Evolutionary conservation across 2,329 filamentous ascomycete species (phyloP).

Genomic region (Aspergillus sp.): DNA sequence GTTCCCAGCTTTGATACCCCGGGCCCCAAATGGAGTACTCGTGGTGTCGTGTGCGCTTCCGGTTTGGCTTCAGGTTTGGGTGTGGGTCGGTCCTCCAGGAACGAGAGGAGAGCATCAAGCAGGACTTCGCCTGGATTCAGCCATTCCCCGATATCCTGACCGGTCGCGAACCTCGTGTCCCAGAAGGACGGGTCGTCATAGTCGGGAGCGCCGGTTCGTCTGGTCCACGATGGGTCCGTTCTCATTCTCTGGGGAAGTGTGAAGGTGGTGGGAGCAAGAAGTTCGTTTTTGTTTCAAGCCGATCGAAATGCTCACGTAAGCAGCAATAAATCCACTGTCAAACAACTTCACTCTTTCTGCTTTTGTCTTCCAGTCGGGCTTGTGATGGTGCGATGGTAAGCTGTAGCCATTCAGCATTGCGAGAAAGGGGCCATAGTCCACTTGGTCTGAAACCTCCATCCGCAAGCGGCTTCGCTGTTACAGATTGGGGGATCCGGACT

Average conservation of each 20-base stretch:
- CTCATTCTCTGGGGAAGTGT: slow-evolving; percentile 18
- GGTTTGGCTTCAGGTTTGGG: not conserved
- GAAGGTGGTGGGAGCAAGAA: not conserved
- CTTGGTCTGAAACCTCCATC: too few relatives aligned
- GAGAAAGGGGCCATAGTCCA: too few relatives aligned
- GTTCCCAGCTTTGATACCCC: slow-evolving; percentile 33
- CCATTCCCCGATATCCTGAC: slow-evolving; percentile 40
- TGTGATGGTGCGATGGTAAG: too few relatives aligned
- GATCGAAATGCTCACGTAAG: not conserved
- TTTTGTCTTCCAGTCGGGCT: not conserved
- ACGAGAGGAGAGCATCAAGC: slow-evolving; percentile 27
- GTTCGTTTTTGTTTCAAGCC: not conserved
- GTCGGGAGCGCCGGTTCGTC: slow-evolving; percentile 29
- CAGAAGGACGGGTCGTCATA: slow-evolving; percentile 36
- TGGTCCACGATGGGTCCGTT: slow-evolving; percentile 17
- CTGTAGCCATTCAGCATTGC: too few relatives aligned
- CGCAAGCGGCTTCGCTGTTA: too few relatives aligned
- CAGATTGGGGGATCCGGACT: too few relatives aligned
- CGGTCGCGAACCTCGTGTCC: slow-evolving; percentile 35
- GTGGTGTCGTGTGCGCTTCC: slow-evolving; percentile 14
- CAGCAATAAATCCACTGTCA: not conserved
- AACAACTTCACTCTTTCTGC: not conserved
- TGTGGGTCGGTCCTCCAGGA: slow-evolving; percentile 21
- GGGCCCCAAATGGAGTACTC: slow-evolving; percentile 35
- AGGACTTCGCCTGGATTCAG: slow-evolving; percentile 35